These are phyloP conservation scores for Heracleum sosnowskyi DNA, from an alignment of 129 eudicot species.

Conservation along the genomic window DNA sequence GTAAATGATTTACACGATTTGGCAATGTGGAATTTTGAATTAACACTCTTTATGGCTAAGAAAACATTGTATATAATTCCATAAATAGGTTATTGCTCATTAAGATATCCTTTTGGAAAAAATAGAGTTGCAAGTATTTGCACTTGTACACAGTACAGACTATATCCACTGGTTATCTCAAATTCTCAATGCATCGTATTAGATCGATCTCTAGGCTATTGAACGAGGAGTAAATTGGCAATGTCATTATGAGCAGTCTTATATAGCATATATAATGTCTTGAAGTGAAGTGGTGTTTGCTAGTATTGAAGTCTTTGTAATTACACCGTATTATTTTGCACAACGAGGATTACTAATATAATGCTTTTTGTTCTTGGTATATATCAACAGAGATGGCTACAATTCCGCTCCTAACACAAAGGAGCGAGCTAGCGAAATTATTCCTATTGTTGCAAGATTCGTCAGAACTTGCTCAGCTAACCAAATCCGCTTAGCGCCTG, in stretches of 20 bases:
- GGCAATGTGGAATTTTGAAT: not conserved
- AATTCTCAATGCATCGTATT: not conserved
- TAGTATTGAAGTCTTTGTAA: not conserved
- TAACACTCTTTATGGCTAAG: not conserved
- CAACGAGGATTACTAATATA: not conserved
- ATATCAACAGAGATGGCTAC: conserved; percentile 77
- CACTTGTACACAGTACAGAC: not conserved
- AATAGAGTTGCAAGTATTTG: not conserved
- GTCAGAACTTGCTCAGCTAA: conserved; percentile 54
- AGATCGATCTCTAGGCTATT: not conserved
- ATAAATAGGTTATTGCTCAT: not conserved
- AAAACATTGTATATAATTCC: not conserved
- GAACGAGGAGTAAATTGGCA: not conserved
- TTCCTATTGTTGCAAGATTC: conserved; percentile 55
- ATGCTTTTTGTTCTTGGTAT: not conserved
- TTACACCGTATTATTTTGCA: not conserved
- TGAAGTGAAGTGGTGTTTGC: not conserved
- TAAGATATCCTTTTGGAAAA: not conserved
- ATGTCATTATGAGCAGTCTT: not conserved
- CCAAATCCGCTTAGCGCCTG: conserved; percentile 72
- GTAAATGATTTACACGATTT: not conserved
- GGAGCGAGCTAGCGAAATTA: conserved; percentile 50
- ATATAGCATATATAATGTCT: not conserved
- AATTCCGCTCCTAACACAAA: conserved; percentile 47
- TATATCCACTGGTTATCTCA: not conserved